phyloP scores from a whole-genome alignment of 148 eudicot genomes.

The Polygonum maritimum region DNA sequence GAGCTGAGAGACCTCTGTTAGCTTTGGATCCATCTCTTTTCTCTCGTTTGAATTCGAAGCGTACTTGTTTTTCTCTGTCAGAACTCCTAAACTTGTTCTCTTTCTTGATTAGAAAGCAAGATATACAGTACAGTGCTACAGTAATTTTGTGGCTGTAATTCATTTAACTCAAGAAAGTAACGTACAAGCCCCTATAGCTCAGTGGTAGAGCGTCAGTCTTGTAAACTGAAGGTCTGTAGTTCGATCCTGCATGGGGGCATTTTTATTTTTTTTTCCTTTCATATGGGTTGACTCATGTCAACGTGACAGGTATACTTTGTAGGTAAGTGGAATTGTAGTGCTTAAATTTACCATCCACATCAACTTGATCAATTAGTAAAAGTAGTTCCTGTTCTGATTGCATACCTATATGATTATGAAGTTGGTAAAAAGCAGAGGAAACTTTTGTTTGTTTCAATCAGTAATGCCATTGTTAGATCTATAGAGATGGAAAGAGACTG shows the following conservation, averaged over 20 bases:
- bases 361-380: no score
- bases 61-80: neutral
- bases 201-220: constrained; percentile 59
- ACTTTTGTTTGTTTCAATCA: no score
- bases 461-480: no score
- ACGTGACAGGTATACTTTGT: neutral
- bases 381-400: no score
- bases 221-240: constrained; percentile 56
- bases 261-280: neutral
- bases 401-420: no score
- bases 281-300: neutral
- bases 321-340: neutral
- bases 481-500: no score
- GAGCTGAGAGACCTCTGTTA: constrained; percentile 47
- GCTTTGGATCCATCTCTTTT: constrained; percentile 61
- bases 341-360: no score
- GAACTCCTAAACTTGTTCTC: neutral
- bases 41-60: neutral
- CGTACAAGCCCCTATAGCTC: constrained; percentile 33
- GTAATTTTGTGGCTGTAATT: no score
- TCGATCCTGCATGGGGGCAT: constrained; percentile 45
- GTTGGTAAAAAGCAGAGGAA: no score
- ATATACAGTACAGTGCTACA: no score
- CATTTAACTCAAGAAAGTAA: neutral
- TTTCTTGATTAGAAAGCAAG: neutral